Percentiles rank a stretch among this genome's conserved stretches.
Evolutionary conservation across 169 alveolate species (phyloP).

Genomic region (Plasmodium yoelii): DNA sequence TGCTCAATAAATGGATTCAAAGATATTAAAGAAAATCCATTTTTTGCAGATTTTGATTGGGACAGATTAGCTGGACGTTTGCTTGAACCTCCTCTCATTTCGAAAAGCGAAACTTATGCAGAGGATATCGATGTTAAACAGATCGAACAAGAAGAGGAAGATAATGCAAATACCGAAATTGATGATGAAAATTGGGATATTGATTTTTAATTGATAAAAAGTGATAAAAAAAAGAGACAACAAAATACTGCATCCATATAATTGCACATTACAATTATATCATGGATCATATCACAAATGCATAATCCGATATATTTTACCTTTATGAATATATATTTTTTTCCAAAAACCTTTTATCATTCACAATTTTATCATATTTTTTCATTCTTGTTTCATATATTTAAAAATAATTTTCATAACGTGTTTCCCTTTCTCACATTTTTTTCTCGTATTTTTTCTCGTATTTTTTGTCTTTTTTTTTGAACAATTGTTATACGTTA

Average conservation of each 20-base stretch:
- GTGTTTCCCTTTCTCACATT: too few relatives aligned
- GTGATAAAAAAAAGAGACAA: not conserved
- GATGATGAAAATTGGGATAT: constrained; percentile 69
- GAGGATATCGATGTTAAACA: constrained; percentile 74
- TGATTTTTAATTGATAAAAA: constrained; percentile 9
- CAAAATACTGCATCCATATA: not conserved
- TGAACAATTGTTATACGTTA: too few relatives aligned
- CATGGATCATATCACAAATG: not conserved
- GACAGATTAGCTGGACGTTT: constrained; percentile 91
- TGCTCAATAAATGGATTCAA: constrained; percentile 93
- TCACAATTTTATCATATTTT: too few relatives aligned
- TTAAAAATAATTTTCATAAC: too few relatives aligned
- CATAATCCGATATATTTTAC: not conserved
- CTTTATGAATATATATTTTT: too few relatives aligned
- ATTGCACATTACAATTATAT: not conserved
- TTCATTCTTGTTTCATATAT: too few relatives aligned
- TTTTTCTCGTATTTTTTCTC: too few relatives aligned
- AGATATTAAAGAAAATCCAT: constrained; percentile 89
- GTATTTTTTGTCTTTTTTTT: too few relatives aligned
- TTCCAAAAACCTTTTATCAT: too few relatives aligned
- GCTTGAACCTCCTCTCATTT: constrained; percentile 88
- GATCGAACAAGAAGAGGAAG: constrained; percentile 54
- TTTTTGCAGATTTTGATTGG: constrained; percentile 90
- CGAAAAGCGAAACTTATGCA: constrained; percentile 87
- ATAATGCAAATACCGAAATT: constrained; percentile 6